Conservation (phyloP, 2,329 filamentous ascomycete species). For the Cordyceps javanica region DNA sequence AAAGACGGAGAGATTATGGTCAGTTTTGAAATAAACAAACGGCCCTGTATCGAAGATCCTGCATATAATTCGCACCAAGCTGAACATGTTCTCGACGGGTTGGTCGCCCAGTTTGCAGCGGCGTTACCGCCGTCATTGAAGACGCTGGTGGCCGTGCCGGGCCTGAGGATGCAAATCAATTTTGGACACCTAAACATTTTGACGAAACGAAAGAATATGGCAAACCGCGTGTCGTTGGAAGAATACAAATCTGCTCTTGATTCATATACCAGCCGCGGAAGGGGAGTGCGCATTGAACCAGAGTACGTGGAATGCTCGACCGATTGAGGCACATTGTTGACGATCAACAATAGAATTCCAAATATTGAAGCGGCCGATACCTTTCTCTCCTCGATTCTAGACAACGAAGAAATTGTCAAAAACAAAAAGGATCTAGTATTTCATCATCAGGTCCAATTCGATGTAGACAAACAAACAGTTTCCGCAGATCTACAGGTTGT, state of each 20-base stretch:
- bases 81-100: not conserved
- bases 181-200: constrained; percentile 26
- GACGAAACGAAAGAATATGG: constrained; percentile 20
- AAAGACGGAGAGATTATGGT: constrained; percentile 16
- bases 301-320: constrained; percentile 17
- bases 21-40: constrained; percentile 19
- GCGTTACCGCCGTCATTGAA: constrained; percentile 20
- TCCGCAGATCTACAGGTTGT: not conserved
- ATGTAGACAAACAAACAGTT: not conserved
- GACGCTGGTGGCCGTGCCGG: constrained; percentile 20
- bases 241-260: constrained; percentile 22
- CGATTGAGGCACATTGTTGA: not conserved
- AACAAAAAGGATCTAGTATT: not conserved
- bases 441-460: not conserved
- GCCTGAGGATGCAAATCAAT: constrained; percentile 26
- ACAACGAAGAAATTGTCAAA: not conserved
- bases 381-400: not conserved
- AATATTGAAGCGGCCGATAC: not conserved
- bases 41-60: constrained; percentile 18
- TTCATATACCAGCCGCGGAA: constrained; percentile 23
- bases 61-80: not conserved
- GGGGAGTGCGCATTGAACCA: constrained; percentile 22
- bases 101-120: constrained; percentile 14
- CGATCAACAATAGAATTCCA: not conserved
- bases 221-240: constrained; percentile 19